These are phyloP conservation scores for Tolypocladium amazonense DNA, from an alignment of 2,329 filamentous ascomycete species.

Conservation along the genomic window DNA sequence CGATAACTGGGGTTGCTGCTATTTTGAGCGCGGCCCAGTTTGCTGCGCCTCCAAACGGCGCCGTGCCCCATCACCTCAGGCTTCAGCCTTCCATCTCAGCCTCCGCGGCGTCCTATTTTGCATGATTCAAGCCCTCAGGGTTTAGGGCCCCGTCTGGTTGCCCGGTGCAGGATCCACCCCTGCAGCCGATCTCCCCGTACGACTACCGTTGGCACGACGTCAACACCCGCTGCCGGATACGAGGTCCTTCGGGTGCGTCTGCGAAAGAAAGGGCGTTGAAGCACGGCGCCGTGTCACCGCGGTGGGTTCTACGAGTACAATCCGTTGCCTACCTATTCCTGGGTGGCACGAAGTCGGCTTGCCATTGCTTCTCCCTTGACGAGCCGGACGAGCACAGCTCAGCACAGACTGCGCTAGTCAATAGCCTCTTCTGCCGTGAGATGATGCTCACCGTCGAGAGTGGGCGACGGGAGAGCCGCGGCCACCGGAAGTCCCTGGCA, in stretches of 20 bases:
- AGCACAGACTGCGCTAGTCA: neutral
- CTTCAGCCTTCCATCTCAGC: neutral
- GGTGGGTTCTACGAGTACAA: too few species aligned
- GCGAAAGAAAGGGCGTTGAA: neutral
- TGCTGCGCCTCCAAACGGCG: neutral
- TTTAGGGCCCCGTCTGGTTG: neutral
- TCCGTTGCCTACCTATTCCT: too few species aligned
- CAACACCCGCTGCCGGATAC: neutral
- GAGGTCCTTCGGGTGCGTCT: neutral
- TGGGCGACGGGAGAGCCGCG: too few species aligned
- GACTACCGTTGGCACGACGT: neutral
- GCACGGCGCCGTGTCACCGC: neutral
- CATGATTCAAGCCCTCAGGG: neutral
- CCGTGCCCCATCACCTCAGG: neutral
- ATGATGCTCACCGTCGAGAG: neutral
- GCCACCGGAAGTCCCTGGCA: neutral
- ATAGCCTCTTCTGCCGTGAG: neutral
- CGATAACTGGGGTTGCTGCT: neutral
- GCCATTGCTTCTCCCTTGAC: too few species aligned
- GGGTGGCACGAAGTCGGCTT: too few species aligned
- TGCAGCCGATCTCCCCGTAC: neutral
- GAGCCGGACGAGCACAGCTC: too few species aligned
- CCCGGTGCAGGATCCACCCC: neutral
- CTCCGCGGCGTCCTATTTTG: neutral
- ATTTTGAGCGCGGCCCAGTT: neutral